A percentile compares a stretch with the other conserved stretches of the same genome.
Evolutionary conservation across 2,329 filamentous ascomycete species (phyloP).

Genomic region (Aspergillus eucalypticola): DNA sequence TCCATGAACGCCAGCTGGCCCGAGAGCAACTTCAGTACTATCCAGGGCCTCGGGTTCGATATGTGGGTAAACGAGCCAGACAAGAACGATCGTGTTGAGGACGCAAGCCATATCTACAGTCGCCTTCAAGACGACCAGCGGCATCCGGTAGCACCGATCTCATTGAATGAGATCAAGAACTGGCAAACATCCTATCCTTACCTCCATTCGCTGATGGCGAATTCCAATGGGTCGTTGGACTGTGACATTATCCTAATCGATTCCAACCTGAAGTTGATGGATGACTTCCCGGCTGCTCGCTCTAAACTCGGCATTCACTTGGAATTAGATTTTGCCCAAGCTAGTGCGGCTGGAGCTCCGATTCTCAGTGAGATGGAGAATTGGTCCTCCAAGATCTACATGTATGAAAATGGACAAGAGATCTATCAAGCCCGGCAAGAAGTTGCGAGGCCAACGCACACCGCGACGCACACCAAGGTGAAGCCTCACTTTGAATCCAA

Average conservation of each 20-base stretch:
- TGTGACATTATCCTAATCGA: slow-evolving; percentile 49
- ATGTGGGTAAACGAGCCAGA: slow-evolving; percentile 48
- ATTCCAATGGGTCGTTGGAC: slow-evolving; percentile 34
- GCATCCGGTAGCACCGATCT: slow-evolving; percentile 35
- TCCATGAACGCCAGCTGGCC: slow-evolving; percentile 37
- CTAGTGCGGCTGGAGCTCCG: slow-evolving; percentile 33
- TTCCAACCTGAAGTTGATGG: slow-evolving; percentile 45
- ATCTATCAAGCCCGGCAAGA: slow-evolving; percentile 35
- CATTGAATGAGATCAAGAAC: slow-evolving; percentile 41
- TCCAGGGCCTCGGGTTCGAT: slow-evolving; percentile 45
- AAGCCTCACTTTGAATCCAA: slow-evolving; percentile 46
- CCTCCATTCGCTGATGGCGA: slow-evolving; percentile 38
- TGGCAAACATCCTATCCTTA: slow-evolving; percentile 47
- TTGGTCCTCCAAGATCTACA: slow-evolving; percentile 46
- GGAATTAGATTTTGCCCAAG: slow-evolving; percentile 43
- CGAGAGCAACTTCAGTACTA: slow-evolving; percentile 29
- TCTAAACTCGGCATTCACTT: slow-evolving; percentile 47
- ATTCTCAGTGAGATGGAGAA: slow-evolving; percentile 40
- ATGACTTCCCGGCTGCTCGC: slow-evolving; percentile 43
- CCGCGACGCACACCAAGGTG: slow-evolving; percentile 42
- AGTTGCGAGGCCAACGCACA: slow-evolving; percentile 36
- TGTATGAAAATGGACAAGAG: slow-evolving; percentile 42
- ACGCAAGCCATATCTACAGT: slow-evolving; percentile 48
- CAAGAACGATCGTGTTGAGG: slow-evolving; percentile 38
- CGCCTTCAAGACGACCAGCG: slow-evolving; percentile 42